Evolutionary conservation across 164 flowering plant genomes (phyloP), one percentile per base, ranked within the genome.

Genomic region (Warburgia ugandensis): DNA sequence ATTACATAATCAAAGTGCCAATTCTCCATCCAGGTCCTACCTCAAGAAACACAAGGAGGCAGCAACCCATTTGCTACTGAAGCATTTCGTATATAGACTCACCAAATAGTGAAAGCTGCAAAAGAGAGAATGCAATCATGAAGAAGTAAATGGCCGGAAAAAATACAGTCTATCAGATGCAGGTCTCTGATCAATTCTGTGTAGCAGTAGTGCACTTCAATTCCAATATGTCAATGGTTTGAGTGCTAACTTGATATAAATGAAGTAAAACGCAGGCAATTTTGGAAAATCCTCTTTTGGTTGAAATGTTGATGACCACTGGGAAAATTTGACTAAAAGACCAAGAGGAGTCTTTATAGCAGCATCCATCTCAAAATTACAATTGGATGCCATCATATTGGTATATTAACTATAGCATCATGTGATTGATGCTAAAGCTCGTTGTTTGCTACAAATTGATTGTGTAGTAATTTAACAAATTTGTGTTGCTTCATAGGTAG

Each of bases 81-180:
- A 94, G 86, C 99, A 89, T 89, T 73, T 94, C 99, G 75, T 79
- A 73, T 7, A 94, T 49, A 1, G 87, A 54, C 57, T 94, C 99
- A 0, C 95, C 97, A 77, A 94, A 89, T 32, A 89, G 49, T 38
- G 97, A 94, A 52, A 94, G 69, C 99, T 94, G 75, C 55, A 63
- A 55, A 48, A 45, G 31, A 48, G 37, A 35, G 3, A 50, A 6
- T 1, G 11, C 16, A 35, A 29, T 50, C 44, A 42, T 17, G 53
- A 30, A 12, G 9, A 39, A 38, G 45, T n/a, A 12, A 37, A 32
- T 21, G 20, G 21, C 16, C 5, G n/a, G 25, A 42, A 42, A 14
- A 14, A 39, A 3, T 14, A 23, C 47, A 22, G 4, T 22, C 11
- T 7, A 43, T 22, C 5, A 33, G 10, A 33, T 10, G 13, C 37